These are phyloP conservation scores for Dioscorea cayenensis DNA, from an alignment of 116 monocot species.

Conservation along the genomic window DNA sequence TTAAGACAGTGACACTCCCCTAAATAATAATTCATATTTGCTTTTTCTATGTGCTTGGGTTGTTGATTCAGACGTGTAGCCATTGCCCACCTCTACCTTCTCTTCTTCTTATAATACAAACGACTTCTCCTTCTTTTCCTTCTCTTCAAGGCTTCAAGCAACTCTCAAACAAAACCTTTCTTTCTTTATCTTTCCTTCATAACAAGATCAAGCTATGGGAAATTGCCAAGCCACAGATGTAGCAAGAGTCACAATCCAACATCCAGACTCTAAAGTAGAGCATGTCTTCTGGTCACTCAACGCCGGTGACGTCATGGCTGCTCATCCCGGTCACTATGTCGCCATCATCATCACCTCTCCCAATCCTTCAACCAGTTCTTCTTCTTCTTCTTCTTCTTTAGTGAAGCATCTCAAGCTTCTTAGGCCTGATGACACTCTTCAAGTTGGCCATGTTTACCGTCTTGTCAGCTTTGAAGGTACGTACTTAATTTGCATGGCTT, in stretches of 20 bases:
- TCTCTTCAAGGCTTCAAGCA: too few species aligned
- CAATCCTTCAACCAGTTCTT: not conserved
- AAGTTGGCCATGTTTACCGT: conserved; percentile 38
- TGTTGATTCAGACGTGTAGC: too few species aligned
- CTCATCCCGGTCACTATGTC: conserved; percentile 55
- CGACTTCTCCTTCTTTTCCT: too few species aligned
- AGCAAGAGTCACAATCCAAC: conserved; percentile 28
- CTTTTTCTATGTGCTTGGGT: too few species aligned
- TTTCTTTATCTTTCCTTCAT: too few species aligned
- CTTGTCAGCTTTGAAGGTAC: conserved; percentile 50
- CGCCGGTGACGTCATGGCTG: conserved; percentile 38
- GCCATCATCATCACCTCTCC: conserved; percentile 23
- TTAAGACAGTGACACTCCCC: too few species aligned
- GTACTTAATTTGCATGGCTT: too few species aligned
- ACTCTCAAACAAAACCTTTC: too few species aligned
- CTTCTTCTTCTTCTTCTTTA: not conserved
- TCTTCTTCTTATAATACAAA: too few species aligned
- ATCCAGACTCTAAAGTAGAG: conserved; percentile 30
- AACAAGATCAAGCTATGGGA: conserved; percentile 15
- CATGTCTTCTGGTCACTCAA: conserved; percentile 25
- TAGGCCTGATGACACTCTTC: conserved; percentile 34
- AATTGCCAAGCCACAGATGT: conserved; percentile 28
- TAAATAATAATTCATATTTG: too few species aligned
- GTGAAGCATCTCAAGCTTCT: conserved; percentile 45
- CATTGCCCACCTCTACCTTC: too few species aligned